These are phyloP conservation scores for Filobasidium floriforme DNA, from an alignment of 768 basidiomycete genomes.

Conservation along the genomic window DNA sequence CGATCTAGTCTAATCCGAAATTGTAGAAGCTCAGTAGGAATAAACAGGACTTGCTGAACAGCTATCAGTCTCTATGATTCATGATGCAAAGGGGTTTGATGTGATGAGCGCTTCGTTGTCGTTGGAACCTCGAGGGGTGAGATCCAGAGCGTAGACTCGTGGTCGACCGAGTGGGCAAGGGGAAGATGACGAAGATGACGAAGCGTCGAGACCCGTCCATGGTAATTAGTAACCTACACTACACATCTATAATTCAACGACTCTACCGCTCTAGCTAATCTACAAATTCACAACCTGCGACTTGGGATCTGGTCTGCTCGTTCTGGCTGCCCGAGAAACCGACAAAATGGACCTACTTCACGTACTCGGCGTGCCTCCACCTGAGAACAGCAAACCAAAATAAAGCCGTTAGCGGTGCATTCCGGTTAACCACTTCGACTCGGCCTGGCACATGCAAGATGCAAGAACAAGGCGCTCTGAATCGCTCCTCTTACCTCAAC, in stretches of 20 bases:
- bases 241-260: too few relatives aligned
- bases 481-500: too few relatives aligned
- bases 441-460: too few relatives aligned
- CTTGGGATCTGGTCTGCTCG: not conserved
- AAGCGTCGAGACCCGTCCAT: too few relatives aligned
- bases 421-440: too few relatives aligned
- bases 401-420: too few relatives aligned
- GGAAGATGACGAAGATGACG: not conserved
- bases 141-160: not conserved
- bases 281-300: not conserved
- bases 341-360: not conserved
- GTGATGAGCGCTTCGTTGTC: conserved; percentile 7
- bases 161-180: not conserved
- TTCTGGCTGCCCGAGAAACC: not conserved
- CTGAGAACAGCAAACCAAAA: too few relatives aligned
- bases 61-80: not conserved
- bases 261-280: not conserved
- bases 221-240: too few relatives aligned
- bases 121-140: not conserved
- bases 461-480: too few relatives aligned
- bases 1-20: not conserved
- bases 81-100: not conserved
- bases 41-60: too few relatives aligned
- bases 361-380: conserved; percentile 5
- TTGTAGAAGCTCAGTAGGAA: not conserved